Conservation (phyloP, 2,329 filamentous ascomycete species). For the Cytospora paraplurivora region DNA sequence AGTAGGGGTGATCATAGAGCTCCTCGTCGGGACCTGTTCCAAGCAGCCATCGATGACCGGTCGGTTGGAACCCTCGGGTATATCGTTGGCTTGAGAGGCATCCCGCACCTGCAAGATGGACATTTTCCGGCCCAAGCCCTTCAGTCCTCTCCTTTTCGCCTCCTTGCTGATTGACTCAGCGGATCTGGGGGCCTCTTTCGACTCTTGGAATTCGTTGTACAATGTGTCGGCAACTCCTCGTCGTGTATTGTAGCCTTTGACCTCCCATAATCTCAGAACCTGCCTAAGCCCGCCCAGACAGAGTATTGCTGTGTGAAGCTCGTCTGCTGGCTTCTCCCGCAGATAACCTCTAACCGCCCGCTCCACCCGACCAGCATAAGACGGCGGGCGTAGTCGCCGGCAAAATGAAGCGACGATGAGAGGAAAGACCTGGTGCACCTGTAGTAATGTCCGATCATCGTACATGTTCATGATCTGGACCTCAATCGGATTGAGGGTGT, state of each 20-base stretch:
- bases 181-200: conserved; percentile 29
- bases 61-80: conserved; percentile 7
- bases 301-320: conserved; percentile 62
- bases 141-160: conserved; percentile 54
- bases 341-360: conserved; percentile 64
- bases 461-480: conserved; percentile 64
- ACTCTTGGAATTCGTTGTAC: conserved; percentile 51
- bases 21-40: conserved; percentile 27
- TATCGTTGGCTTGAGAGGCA: conserved; percentile 29
- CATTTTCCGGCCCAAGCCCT: conserved; percentile 61
- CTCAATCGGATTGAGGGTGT: conserved; percentile 65
- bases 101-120: conserved; percentile 45
- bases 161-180: conserved; percentile 47
- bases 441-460: conserved; percentile 62
- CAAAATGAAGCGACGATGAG: conserved; percentile 66
- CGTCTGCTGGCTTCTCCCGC: conserved; percentile 63
- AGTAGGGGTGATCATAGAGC: conserved; percentile 34
- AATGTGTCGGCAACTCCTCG: conserved; percentile 61
- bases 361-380: conserved; percentile 65
- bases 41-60: conserved; percentile 12
- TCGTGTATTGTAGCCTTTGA: conserved; percentile 65
- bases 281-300: conserved; percentile 64
- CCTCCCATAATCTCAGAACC: conserved; percentile 66
- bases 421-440: conserved; percentile 66
- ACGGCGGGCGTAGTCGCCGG: conserved; percentile 62